Evolutionary conservation across 1,284 basidiomycete genomes (phyloP).

Genomic region (Apiotrichum brassicae): DNA sequence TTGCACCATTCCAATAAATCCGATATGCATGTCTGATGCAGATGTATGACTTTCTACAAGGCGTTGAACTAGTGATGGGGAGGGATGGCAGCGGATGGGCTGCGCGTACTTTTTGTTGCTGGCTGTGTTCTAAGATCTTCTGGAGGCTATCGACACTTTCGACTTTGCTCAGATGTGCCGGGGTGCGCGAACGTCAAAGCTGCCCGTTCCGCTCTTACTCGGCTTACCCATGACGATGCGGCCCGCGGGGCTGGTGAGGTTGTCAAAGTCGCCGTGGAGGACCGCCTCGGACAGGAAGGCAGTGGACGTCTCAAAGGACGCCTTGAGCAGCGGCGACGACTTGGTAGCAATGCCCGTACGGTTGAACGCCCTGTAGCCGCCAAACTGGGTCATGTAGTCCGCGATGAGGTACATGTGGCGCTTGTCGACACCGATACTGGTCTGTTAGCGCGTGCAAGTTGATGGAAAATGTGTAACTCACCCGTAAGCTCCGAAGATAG

Average conservation of each 20-base stretch:
- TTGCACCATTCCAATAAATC: no score
- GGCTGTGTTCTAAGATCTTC: no score
- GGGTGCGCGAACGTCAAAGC: constrained; percentile 59
- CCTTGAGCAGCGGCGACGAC: constrained; percentile 89
- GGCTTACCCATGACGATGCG: constrained; percentile 87
- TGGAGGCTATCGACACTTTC: no score
- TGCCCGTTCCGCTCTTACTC: constrained; percentile 75
- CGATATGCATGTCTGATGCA: no score
- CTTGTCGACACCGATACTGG: constrained; percentile 81
- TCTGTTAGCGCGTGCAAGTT: not conserved
- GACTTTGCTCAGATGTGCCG: not conserved
- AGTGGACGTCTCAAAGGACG: constrained; percentile 96
- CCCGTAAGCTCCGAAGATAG: constrained; percentile 90
- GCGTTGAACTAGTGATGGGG: no score
- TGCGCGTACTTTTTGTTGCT: no score
- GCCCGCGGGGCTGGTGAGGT: constrained; percentile 71
- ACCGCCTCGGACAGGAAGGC: constrained; percentile 91
- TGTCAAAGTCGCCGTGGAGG: constrained; percentile 89
- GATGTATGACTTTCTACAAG: no score
- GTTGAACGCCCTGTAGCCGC: constrained; percentile 96
- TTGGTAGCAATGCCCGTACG: constrained; percentile 87
- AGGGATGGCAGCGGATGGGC: no score
- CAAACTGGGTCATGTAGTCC: constrained; percentile 99
- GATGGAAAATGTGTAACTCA: not conserved
- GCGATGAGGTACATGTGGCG: constrained; percentile 96